These are phyloP conservation scores for Vigna angularis DNA, from an alignment of 306 rosid genomes.

Conservation along the genomic window DNA sequence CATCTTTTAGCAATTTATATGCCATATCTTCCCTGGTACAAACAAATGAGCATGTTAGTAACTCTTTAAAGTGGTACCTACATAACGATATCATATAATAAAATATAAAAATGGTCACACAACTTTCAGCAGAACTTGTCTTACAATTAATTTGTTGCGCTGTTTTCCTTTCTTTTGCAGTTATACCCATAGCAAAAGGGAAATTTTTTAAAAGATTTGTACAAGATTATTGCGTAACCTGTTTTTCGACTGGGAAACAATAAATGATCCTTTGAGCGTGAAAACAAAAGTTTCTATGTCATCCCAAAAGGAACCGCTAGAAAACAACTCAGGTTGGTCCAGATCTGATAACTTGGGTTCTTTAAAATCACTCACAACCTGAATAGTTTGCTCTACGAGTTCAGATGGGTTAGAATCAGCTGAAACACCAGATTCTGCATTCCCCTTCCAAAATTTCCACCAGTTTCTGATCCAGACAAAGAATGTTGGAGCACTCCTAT, in stretches of 20 bases:
- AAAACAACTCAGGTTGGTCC: slow-evolving; percentile 57
- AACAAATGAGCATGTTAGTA: slow-evolving; percentile 34
- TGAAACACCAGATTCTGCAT: slow-evolving; percentile 37
- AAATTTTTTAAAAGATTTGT: slow-evolving; percentile 4
- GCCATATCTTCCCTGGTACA: slow-evolving; percentile 72
- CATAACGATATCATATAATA: background rate
- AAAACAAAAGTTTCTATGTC: slow-evolving; percentile 66
- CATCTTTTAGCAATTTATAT: slow-evolving; percentile 59
- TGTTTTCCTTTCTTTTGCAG: slow-evolving; percentile 12
- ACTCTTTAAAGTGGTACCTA: slow-evolving; percentile 36
- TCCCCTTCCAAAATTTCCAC: slow-evolving; percentile 58
- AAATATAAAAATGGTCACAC: slow-evolving; percentile 13
- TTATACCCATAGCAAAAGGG: slow-evolving; percentile 27
- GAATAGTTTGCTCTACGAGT: slow-evolving; percentile 48
- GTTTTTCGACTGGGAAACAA: slow-evolving; percentile 69
- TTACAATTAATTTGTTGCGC: slow-evolving; percentile 14
- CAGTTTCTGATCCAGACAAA: slow-evolving; percentile 51
- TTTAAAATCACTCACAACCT: slow-evolving; percentile 33
- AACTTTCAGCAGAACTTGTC: slow-evolving; percentile 8
- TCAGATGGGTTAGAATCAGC: slow-evolving; percentile 51
- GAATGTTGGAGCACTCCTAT: slow-evolving; percentile 46
- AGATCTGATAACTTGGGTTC: slow-evolving; percentile 46
- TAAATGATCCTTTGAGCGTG: slow-evolving; percentile 62
- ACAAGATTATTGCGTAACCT: slow-evolving; percentile 58
- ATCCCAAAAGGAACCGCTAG: slow-evolving; percentile 68